Conservation (phyloP, 2,329 filamentous ascomycete species). For the Spiromastix sp. region DNA sequence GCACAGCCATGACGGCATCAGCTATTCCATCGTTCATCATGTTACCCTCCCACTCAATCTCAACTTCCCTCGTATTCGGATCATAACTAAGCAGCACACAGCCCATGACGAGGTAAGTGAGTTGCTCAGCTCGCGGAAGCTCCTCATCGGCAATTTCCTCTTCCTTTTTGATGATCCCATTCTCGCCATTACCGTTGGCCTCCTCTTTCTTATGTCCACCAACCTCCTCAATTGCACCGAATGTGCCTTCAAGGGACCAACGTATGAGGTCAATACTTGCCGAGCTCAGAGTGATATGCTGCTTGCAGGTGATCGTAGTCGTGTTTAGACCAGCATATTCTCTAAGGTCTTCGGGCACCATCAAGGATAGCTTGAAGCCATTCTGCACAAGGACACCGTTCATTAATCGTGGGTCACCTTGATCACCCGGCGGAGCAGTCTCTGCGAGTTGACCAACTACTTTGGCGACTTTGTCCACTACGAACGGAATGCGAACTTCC, state of each 20-base stretch:
- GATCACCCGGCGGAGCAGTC: conserved; percentile 54
- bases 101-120: conserved; percentile 67
- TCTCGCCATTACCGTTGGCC: conserved; percentile 23
- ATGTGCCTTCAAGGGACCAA: conserved; percentile 91
- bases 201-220: conserved; percentile 15
- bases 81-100: conserved; percentile 74
- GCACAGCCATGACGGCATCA: conserved; percentile 89
- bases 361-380: conserved; percentile 92
- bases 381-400: conserved; percentile 92
- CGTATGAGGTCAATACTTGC: conserved; percentile 84
- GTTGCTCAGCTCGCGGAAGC: conserved; percentile 25
- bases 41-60: conserved; percentile 95
- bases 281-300: conserved; percentile 76
- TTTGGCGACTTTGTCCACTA: conserved; percentile 87
- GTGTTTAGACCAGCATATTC: conserved; percentile 97
- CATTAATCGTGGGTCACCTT: conserved; percentile 49
- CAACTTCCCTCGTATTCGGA: conserved; percentile 62
- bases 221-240: conserved; percentile 64
- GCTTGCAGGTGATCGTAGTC: conserved; percentile 85
- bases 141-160: conserved; percentile 37
- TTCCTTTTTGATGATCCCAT: conserved; percentile 26
- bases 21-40: conserved; percentile 96
- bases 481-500: conserved; percentile 89
- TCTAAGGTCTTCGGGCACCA: conserved; percentile 90
- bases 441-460: conserved; percentile 90